Evolutionary conservation across 768 basidiomycete species (phyloP), one percentile per base, ranked within the genome.

Genomic region (Leccinum rimulosum): DNA sequence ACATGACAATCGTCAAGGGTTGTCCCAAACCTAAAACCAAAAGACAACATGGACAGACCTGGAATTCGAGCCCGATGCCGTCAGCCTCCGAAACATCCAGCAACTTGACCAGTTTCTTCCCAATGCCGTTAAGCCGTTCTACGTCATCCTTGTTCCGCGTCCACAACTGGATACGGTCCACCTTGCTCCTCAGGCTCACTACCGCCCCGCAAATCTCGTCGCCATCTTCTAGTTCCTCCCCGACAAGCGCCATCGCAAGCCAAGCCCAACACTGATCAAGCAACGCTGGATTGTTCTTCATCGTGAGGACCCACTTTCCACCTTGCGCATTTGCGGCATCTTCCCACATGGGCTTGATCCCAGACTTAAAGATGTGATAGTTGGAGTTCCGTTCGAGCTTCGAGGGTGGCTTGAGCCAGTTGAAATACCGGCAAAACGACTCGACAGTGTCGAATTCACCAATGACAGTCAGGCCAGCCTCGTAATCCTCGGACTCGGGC

Each of bases 271-370:
- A 92, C 38, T 89, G 81, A 77, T 97, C 94, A 52, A 96, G 77
- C 65, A 94, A 71, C 50, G 75, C 73, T 3, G 91, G 85, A 63
- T 88, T 90, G 66, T 88, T 87, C 78, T 89, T 89, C 88, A 96
- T 93, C 67, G 93, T 93, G 58, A 98, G 74, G 19, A 95, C 93
- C 95, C 95, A 97, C 76, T 95, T 95, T 36, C 95, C 95, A 19
- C 95, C 95, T 55, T 88, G 83, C 27, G 91, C 89, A 68, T 97
- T 97, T 55, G 93, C 91, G 31, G 84, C 84, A 71, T 96, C 95
- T 76, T 96, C 95, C 94, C 94, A 97, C 95, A 97, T 96, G 14
- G 93, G 93, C 70, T 93, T 93, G 78, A 95, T 95, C 17, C 91
- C 91, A 22, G 85, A 81, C 76, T 96, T 96, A 84, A 98, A 97